These are phyloP conservation scores for Salix purpurea DNA, from an alignment of 345 rosid species.

Conservation along the genomic window DNA sequence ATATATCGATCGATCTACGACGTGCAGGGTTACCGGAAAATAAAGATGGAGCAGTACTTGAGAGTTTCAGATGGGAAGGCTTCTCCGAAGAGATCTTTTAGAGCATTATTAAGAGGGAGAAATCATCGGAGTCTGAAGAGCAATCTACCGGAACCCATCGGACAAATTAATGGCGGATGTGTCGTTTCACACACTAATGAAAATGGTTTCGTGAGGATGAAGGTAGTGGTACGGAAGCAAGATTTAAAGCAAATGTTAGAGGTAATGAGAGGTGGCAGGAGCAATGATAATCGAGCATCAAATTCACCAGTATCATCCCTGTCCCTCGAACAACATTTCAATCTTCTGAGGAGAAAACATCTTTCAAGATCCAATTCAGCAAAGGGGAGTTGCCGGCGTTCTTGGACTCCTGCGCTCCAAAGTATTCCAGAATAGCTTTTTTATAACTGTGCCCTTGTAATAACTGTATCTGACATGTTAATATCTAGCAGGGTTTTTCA, in stretches of 20 bases:
- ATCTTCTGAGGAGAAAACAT: conserved; percentile 15
- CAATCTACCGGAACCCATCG: conserved; percentile 22
- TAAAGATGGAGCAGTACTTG: not conserved
- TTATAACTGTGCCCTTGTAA: not conserved
- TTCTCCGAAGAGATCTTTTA: conserved; percentile 27
- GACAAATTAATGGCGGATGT: conserved; percentile 16
- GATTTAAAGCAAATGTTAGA: conserved; percentile 43
- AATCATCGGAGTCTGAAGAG: conserved; percentile 20
- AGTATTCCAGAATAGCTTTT: conserved; percentile 42
- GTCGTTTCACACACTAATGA: conserved; percentile 21
- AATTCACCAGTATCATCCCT: not conserved
- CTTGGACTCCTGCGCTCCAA: conserved; percentile 38
- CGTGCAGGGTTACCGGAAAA: not conserved
- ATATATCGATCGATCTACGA: not conserved
- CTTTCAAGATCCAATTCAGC: not conserved
- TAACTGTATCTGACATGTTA: not conserved
- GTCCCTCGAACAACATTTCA: conserved; percentile 32
- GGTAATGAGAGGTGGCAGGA: conserved; percentile 12
- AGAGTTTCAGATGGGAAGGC: conserved; percentile 24
- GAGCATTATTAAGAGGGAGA: conserved; percentile 4
- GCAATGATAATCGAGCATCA: not conserved
- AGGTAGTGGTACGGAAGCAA: conserved; percentile 40
- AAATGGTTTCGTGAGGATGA: conserved; percentile 38
- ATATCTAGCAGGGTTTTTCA: not conserved
- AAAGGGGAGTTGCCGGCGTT: conserved; percentile 15